Conservation (phyloP, 768 basidiomycete genomes). For the Grammothele lineata region DNA sequence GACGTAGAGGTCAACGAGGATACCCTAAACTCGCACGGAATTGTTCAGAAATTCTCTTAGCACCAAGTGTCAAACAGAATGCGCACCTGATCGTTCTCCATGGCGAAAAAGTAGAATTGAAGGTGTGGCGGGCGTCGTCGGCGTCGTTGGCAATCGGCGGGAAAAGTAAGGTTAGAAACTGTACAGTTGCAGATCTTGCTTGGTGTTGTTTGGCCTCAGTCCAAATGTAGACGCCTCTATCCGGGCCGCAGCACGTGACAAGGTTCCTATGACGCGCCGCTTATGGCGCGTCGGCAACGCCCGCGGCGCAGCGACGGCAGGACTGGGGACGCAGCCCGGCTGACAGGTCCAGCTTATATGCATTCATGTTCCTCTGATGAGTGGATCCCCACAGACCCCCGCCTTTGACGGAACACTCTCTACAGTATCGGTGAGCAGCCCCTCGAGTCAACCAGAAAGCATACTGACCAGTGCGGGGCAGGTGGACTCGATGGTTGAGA, state of each 20-base stretch:
- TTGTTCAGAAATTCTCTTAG: slow-evolving; percentile 7
- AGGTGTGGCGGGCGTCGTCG: slow-evolving; percentile 15
- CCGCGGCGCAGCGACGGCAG: slow-evolving; percentile 11
- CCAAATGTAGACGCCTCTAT: slow-evolving; percentile 4
- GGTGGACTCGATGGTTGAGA: slow-evolving; percentile 30
- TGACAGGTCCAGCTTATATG: slow-evolving; percentile 1
- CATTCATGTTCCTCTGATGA: slow-evolving; percentile 17
- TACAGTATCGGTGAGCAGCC: slow-evolving; percentile 29
- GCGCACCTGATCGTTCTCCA: slow-evolving; percentile 90
- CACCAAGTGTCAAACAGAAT: too few relatives aligned
- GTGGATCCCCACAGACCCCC: slow-evolving; percentile 13
- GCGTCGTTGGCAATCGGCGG: slow-evolving; percentile 16
- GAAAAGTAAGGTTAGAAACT: slow-evolving; percentile 28
- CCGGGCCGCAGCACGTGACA: slow-evolving; percentile 11
- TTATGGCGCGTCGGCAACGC: slow-evolving; percentile 6
- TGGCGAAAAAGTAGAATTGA: slow-evolving; percentile 34
- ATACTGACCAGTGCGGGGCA: slow-evolving; percentile 1
- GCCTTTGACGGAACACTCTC: slow-evolving; percentile 40
- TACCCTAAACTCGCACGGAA: slow-evolving; percentile 52
- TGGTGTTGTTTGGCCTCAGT: slow-evolving; percentile 15
- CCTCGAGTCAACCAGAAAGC: background rate
- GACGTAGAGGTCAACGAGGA: slow-evolving; percentile 99
- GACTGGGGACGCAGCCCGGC: slow-evolving; percentile 9
- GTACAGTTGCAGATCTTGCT: slow-evolving; percentile 25
- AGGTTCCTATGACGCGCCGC: slow-evolving; percentile 13